Percentiles rank a stretch among this genome's conserved stretches.
Conservation (phyloP, 768 basidiomycete genomes). For the Phylloporus rhodoxanthus region DNA sequence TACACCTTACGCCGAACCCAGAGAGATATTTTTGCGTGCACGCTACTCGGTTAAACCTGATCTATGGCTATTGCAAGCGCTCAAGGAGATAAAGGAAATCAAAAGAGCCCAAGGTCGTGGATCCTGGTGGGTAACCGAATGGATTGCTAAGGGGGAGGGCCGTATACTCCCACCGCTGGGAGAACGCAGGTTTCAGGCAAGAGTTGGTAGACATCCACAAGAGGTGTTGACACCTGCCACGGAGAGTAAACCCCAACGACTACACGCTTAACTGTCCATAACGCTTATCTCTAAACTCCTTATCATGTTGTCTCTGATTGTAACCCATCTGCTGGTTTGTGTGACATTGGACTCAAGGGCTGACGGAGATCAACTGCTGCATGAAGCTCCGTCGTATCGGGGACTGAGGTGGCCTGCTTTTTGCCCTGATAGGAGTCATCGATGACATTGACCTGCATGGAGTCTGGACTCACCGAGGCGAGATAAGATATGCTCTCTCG, state of each 20-base stretch:
- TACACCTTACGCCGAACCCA: conserved; percentile 15
- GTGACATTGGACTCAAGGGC: too few species aligned
- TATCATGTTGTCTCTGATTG: neutral
- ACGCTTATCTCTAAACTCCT: conserved; percentile 3
- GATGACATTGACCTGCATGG: neutral
- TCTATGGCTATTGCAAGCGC: conserved; percentile 34
- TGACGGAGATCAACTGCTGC: neutral
- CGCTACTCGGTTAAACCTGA: conserved; percentile 30
- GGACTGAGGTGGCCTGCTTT: conserved; percentile 7
- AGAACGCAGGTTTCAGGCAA: conserved; percentile 14
- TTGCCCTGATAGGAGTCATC: too few species aligned
- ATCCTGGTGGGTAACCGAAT: conserved; percentile 25
- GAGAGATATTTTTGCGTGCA: conserved; percentile 16
- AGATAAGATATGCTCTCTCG: neutral
- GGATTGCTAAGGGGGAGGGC: conserved; percentile 21
- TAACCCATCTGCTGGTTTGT: neutral
- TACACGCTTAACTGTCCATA: conserved; percentile 5
- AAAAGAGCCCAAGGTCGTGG: conserved; percentile 27
- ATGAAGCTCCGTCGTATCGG: neutral
- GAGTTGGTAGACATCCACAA: conserved; percentile 1
- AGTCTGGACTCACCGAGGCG: neutral
- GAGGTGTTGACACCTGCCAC: neutral
- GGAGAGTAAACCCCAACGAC: neutral
- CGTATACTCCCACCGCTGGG: conserved; percentile 15
- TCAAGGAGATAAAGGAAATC: conserved; percentile 32